Evolutionary conservation across 2,329 filamentous ascomycete genomes (phyloP), one percentile per base, ranked within the genome.

Genomic region (Cyphellophora europaea): DNA sequence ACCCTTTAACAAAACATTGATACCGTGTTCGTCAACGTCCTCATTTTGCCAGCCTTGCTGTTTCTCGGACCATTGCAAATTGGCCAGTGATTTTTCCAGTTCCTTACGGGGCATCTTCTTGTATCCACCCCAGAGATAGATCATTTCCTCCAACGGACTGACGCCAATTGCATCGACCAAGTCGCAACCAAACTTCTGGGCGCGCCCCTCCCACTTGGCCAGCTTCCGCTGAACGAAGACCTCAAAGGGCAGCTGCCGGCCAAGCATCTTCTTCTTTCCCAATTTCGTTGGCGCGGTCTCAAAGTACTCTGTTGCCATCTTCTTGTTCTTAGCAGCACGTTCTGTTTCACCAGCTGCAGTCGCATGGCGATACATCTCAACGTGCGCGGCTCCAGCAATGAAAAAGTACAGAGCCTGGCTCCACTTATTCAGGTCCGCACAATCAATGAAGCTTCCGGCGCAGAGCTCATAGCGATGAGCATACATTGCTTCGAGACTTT

Each of bases 241-340:
- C 55, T 98, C 91, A 44, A 98, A 87, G 0, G 91, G 91, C 8
- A 96, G 67, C 50, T 93, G 85, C 14, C 81, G 76, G 0, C 85
- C 82, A 81, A 96, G 84, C 57, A 98, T 85, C 27, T 77, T 77
- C 62, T 93, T 94, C 61, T 83, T 87, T 25, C 88, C 88, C 0
- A 82, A 79, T 32, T 84, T 69, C 0, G 74, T 69, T 0, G 83
- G 80, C 0, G 81, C 83, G 50, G 79, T 82, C 27, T 74, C 69
- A 45, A 95, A 67, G 32, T 81, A 72, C 37, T 82, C 72, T 33
- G 79, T 77, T 0, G 87, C 82, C 41, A 72, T 69, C 36, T 64
- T 60, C 47, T 79, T 82, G 45, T 79, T 71, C 28, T 61, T 55
- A 6, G 62, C 58, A 0, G 78, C 76, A 28, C 71, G 61, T 0